Percentiles rank a stretch among this genome's conserved stretches.
These are phyloP conservation scores for Fusarium haematococcum DNA, from an alignment of 2,329 filamentous ascomycete species.

Conservation along the genomic window DNA sequence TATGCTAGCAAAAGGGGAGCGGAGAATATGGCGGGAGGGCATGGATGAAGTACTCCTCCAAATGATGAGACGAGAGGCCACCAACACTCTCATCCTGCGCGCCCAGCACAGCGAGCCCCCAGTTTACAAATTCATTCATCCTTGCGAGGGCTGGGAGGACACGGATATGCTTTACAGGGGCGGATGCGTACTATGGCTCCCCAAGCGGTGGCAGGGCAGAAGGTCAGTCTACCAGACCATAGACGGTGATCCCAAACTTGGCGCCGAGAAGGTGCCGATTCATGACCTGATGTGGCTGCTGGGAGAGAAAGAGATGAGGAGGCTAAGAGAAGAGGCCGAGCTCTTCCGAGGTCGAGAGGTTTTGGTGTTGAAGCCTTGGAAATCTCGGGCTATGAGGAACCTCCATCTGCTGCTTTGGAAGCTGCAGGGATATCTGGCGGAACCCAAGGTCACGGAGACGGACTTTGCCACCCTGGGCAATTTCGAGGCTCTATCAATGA, in stretches of 20 bases:
- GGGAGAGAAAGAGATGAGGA: conserved; percentile 57
- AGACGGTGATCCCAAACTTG: no score
- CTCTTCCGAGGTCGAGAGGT: conserved; percentile 54
- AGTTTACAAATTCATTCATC: conserved; percentile 53
- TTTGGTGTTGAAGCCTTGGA: conserved; percentile 56
- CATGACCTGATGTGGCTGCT: conserved; percentile 66
- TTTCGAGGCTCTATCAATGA: background rate
- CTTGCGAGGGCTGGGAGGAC: conserved; percentile 58
- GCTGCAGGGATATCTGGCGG: conserved; percentile 65
- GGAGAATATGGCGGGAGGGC: conserved; percentile 56
- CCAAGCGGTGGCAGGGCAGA: conserved; percentile 31
- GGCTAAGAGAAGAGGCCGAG: conserved; percentile 51
- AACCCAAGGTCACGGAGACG: conserved; percentile 6
- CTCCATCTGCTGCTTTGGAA: conserved; percentile 68
- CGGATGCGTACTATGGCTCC: conserved; percentile 61
- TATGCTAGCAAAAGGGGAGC: conserved; percentile 6
- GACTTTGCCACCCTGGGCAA: no score
- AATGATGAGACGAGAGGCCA: conserved; percentile 60
- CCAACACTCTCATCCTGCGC: conserved; percentile 56
- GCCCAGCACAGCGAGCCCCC: conserved; percentile 24
- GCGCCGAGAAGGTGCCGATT: conserved; percentile 56
- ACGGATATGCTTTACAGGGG: conserved; percentile 53
- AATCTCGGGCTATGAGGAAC: conserved; percentile 53
- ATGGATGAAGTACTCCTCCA: conserved; percentile 67
- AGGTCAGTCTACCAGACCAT: conserved; percentile 59